Percentiles rank a stretch among this genome's conserved stretches.
Evolutionary conservation across 1,139 yeast species (phyloP).

Genomic region (Kazachstania sp.): DNA sequence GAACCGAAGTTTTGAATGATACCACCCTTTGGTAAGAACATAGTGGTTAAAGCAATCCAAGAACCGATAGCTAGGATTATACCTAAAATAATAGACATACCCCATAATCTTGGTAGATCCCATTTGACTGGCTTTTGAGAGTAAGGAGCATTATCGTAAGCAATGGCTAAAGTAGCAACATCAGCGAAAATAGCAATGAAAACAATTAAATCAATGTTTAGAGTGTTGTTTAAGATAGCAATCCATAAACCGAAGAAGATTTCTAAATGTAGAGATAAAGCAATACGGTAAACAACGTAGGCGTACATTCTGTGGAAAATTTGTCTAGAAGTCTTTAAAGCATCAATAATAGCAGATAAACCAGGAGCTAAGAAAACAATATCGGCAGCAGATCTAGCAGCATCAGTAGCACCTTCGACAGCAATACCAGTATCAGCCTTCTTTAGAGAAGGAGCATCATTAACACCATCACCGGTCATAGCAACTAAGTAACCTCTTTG

Average conservation of each 20-base stretch:
- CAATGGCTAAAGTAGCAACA: slow-evolving; percentile 91
- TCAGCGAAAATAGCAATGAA: slow-evolving; percentile 94
- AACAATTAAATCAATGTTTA: slow-evolving; percentile 80
- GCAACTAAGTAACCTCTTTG: slow-evolving; percentile 93
- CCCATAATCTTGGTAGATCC: slow-evolving; percentile 97
- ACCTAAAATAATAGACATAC: slow-evolving; percentile 85
- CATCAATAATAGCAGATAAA: slow-evolving; percentile 90
- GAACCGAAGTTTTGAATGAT: slow-evolving; percentile 92
- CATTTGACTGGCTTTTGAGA: slow-evolving; percentile 96
- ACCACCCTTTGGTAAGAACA: slow-evolving; percentile 84
- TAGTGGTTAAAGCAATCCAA: slow-evolving; percentile 86
- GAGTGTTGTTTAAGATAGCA: slow-evolving; percentile 78
- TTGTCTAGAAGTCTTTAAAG: slow-evolving; percentile 88
- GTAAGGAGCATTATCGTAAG: slow-evolving; percentile 96
- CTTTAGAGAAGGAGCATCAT: slow-evolving; percentile 94
- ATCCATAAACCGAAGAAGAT: slow-evolving; percentile 89
- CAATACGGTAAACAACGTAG: slow-evolving; percentile 93
- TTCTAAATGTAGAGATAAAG: slow-evolving; percentile 87
- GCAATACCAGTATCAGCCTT: slow-evolving; percentile 97
- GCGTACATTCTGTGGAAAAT: slow-evolving; percentile 98
- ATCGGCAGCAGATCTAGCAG: slow-evolving; percentile 95
- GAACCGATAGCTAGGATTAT: slow-evolving; percentile 76
- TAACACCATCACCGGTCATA: slow-evolving; percentile 98
- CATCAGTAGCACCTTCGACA: slow-evolving; percentile 95
- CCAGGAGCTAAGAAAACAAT: slow-evolving; percentile 95